phyloP scores from a whole-genome alignment of 1,139 yeast species.

The Hemisphaericaspora subhashii region DNA sequence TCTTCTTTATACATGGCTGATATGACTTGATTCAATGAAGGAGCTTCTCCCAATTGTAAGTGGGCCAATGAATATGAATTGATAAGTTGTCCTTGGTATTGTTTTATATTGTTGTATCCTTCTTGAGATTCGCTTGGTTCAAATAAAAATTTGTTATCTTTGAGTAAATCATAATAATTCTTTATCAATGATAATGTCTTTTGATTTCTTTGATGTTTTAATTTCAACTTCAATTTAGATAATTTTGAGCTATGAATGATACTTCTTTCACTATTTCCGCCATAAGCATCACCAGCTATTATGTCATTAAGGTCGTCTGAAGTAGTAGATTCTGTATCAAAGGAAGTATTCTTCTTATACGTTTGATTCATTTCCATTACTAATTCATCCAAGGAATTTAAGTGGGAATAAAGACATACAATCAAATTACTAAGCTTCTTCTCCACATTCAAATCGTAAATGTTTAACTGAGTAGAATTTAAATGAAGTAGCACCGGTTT shows the following conservation, averaged over 20 bases:
- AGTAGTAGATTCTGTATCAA: slow-evolving; percentile 7
- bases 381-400: slow-evolving; percentile 23
- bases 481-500: slow-evolving; percentile 51
- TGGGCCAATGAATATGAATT: slow-evolving; percentile 34
- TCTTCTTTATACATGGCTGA: slow-evolving; percentile 31
- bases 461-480: slow-evolving; percentile 56
- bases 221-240: slow-evolving; percentile 12
- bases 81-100: slow-evolving; percentile 26
- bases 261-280: slow-evolving; percentile 14
- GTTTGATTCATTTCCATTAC: slow-evolving; percentile 17
- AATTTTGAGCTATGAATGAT: slow-evolving; percentile 13
- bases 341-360: slow-evolving; percentile 14
- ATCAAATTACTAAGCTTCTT: slow-evolving; percentile 27
- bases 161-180: slow-evolving; percentile 22
- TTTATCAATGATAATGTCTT: slow-evolving; percentile 18
- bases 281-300: slow-evolving; percentile 31
- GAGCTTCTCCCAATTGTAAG: slow-evolving; percentile 40
- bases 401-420: slow-evolving; percentile 29
- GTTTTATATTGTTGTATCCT: slow-evolving; percentile 17
- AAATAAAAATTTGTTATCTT: slow-evolving; percentile 35
- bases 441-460: slow-evolving; percentile 35
- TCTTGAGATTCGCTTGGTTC: slow-evolving; percentile 31
- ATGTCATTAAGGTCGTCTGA: slow-evolving; percentile 13
- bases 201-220: slow-evolving; percentile 16
- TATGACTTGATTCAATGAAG: slow-evolving; percentile 30